Conservation (phyloP, 2,329 filamentous ascomycete genomes). For the Phialophora tarda region DNA sequence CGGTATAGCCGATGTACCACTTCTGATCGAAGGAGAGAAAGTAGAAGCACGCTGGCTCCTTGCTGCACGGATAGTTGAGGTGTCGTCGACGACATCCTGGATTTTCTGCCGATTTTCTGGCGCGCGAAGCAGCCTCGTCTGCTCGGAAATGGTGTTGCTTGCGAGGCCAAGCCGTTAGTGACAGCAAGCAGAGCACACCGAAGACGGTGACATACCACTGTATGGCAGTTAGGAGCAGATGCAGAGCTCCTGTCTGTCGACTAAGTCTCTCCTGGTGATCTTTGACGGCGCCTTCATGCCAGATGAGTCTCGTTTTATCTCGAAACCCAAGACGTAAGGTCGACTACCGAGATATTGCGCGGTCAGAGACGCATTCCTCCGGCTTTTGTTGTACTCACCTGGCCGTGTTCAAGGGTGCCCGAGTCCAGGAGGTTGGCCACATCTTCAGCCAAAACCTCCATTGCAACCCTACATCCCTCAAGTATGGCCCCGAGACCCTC, state of each 20-base stretch:
- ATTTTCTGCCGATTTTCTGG: slow-evolving; percentile 13
- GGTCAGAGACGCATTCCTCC: neutral
- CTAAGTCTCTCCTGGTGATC: slow-evolving; percentile 11
- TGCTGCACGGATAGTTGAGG: slow-evolving; percentile 4
- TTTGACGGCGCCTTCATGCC: slow-evolving; percentile 7
- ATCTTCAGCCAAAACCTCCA: slow-evolving; percentile 12
- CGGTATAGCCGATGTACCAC: slow-evolving; percentile 3
- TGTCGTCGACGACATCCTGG: slow-evolving; percentile 10
- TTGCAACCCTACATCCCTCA: slow-evolving; percentile 6
- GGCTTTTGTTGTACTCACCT: neutral
- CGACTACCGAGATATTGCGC: neutral
- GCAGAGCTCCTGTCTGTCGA: slow-evolving; percentile 1
- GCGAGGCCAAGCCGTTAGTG: neutral
- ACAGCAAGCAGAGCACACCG: neutral
- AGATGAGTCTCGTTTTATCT: slow-evolving; percentile 6
- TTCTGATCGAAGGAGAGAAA: neutral
- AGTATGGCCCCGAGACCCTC: slow-evolving; percentile 9
- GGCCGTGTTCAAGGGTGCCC: neutral
- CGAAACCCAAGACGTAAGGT: slow-evolving; percentile 5
- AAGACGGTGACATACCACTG: slow-evolving; percentile 2
- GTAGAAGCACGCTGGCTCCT: neutral
- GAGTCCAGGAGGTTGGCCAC: neutral
- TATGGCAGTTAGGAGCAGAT: slow-evolving; percentile 6
- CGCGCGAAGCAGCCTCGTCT: slow-evolving; percentile 3
- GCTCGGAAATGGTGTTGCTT: slow-evolving; percentile 5